Percentiles rank a stretch among this genome's conserved stretches.
Conservation (phyloP, 192 early-diverging fungal genomes). For the Linnemannia schmuckeri region DNA sequence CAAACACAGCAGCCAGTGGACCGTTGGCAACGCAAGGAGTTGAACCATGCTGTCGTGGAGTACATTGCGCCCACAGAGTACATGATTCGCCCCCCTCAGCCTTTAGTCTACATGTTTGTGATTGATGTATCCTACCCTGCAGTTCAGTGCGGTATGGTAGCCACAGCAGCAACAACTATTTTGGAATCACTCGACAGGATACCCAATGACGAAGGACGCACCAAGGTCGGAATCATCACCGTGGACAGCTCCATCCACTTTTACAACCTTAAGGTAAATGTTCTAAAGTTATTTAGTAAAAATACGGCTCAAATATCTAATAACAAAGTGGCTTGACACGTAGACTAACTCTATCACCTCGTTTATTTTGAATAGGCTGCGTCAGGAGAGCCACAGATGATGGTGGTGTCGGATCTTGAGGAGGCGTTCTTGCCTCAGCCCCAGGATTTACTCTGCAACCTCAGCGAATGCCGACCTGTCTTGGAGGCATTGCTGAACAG, state of each 20-base stretch:
- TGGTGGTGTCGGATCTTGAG: constrained; percentile 92
- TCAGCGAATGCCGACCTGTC: constrained; percentile 83
- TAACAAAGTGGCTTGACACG: background rate
- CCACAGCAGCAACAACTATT: constrained; percentile 84
- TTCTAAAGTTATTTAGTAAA: background rate
- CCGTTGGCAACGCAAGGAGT: constrained; percentile 89
- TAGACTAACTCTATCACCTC: background rate
- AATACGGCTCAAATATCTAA: too few species aligned
- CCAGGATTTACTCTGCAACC: constrained; percentile 88
- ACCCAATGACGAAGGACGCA: constrained; percentile 90
- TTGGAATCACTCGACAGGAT: constrained; percentile 85
- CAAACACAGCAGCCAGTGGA: constrained; percentile 84
- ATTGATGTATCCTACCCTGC: constrained; percentile 96
- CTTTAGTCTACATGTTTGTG: constrained; percentile 92
- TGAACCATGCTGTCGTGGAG: constrained; percentile 92
- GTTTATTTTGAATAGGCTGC: constrained; percentile 34
- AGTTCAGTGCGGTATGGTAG: constrained; percentile 83
- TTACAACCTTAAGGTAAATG: constrained; percentile 82
- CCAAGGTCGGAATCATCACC: constrained; percentile 91
- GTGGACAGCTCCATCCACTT: constrained; percentile 92
- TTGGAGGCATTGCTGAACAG: constrained; percentile 81
- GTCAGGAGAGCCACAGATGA: constrained; percentile 91
- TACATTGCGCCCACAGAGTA: constrained; percentile 97
- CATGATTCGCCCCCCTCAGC: constrained; percentile 98
- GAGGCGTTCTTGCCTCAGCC: constrained; percentile 92